Evolutionary conservation across 2,329 filamentous ascomycete genomes (phyloP), one percentile per base, ranked within the genome.

Genomic region (Calycina herbarum): DNA sequence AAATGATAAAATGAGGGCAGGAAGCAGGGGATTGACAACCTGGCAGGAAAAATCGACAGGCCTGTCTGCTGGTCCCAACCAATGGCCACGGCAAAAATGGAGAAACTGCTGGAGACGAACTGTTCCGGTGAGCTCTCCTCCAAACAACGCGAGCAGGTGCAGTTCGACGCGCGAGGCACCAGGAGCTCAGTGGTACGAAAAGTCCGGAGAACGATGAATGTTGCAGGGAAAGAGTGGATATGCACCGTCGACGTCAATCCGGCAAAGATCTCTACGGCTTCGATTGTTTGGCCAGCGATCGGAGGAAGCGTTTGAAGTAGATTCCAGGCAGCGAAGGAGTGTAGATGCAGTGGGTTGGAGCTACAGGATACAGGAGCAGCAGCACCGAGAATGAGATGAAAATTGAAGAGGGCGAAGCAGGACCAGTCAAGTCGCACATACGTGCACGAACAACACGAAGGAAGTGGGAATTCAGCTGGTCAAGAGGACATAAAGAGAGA

Each of bases 11-110:
- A 24, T 20, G 45, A 11, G 45, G 7, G 45, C n/a, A 27, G 33
- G 62, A 20, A 31, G 35, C 51, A 57, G 62, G 56, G 61, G 61
- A 63, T 58, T 38, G 24, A 31, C 15, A 27, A 17, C 62, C 59
- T 42, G 27, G 48, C 42, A 45, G 42, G n/a, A 24, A 51, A 24
- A 20, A 11, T 24, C 24, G 45, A 11, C 45, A 24, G 45, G 45
- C 45, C 45, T 51, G 42, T 45, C 15, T 45, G 42, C 42, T 33
- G n/a, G 17, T 45, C 42, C 42, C 42, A 24, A 51, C 45, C 20
- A 51, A 24, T 8, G n/a, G 45, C 20, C 45, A 51, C 45, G 20
- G 35, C 10, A 2, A 38, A 51, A 51, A 24, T 51, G 45, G 20
- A 24, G n/a, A 24, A 38, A 15, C 10, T 3, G 4, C 45, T 51